Percentiles rank a stretch among this genome's conserved stretches.
Evolutionary conservation across 2,329 filamentous ascomycete species (phyloP).

Genomic region (Aspergillus cejpii): DNA sequence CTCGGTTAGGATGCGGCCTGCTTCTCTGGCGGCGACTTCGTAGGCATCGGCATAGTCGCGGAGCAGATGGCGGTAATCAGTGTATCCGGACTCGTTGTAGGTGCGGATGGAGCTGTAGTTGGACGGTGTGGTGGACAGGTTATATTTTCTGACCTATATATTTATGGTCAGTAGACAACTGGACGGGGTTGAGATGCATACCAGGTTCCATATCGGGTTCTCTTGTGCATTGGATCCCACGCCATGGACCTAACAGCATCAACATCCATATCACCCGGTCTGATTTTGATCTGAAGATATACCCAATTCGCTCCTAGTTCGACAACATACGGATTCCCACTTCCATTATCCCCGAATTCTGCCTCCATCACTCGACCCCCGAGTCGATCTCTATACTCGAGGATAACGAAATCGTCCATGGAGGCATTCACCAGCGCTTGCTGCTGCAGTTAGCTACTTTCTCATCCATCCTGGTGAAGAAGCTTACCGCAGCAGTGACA

Average conservation of each 20-base stretch:
- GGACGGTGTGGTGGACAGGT: constrained; percentile 51
- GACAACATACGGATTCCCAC: constrained; percentile 52
- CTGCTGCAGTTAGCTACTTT: constrained; percentile 21
- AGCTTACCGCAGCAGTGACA: constrained; percentile 53
- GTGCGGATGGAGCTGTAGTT: constrained; percentile 54
- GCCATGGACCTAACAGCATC: constrained; percentile 36
- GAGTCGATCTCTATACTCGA: constrained; percentile 57
- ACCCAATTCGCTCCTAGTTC: constrained; percentile 65
- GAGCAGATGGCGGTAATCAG: constrained; percentile 48
- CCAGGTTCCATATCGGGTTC: constrained; percentile 54
- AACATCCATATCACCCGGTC: neutral
- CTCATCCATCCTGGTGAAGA: neutral
- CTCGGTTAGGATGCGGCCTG: constrained; percentile 52
- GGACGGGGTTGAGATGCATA: constrained; percentile 1
- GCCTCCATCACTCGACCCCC: constrained; percentile 57
- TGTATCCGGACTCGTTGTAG: constrained; percentile 53
- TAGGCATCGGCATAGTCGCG: constrained; percentile 47
- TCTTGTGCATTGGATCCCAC: constrained; percentile 24
- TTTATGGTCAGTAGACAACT: neutral
- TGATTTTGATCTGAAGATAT: constrained; percentile 5
- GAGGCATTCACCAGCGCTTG: constrained; percentile 57
- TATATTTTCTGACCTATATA: constrained; percentile 53
- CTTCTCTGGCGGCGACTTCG: constrained; percentile 43
- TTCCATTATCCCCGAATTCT: constrained; percentile 48
- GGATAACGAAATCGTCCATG: constrained; percentile 57